Evolutionary conservation across 2,329 filamentous ascomycete genomes (phyloP).

Genomic region (Myriosclerotinia scirpicola): DNA sequence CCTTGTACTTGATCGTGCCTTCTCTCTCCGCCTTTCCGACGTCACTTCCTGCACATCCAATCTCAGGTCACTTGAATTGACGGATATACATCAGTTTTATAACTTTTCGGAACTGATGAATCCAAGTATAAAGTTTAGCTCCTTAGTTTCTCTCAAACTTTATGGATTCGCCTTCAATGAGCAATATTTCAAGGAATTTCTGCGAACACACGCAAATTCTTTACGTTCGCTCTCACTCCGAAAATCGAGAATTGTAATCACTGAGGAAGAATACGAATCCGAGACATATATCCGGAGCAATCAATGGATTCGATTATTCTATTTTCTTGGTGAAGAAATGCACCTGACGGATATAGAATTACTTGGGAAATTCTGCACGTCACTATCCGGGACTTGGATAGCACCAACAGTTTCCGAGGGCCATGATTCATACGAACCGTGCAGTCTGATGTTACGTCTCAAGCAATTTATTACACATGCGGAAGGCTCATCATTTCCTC

Average conservation of each 20-base stretch:
- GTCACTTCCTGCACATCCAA: not conserved
- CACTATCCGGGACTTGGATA: not conserved
- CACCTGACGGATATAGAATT: not conserved
- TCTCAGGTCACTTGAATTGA: not conserved
- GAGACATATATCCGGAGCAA: not conserved
- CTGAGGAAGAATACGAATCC: not conserved
- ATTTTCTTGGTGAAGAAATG: not conserved
- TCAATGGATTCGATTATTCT: constrained; percentile 12
- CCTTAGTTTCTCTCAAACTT: not conserved
- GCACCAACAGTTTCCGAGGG: not conserved
- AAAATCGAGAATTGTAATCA: not conserved
- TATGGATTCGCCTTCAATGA: not conserved
- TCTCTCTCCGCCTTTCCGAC: not conserved
- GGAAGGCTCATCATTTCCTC: not conserved
- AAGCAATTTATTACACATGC: not conserved
- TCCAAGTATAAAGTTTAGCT: not conserved
- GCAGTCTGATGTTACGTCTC: not conserved
- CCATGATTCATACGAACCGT: not conserved
- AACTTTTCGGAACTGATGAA: not conserved
- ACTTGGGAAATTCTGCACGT: not conserved
- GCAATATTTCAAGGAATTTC: not conserved
- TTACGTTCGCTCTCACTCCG: constrained; percentile 1
- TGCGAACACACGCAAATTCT: not conserved
- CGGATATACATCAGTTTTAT: too few species aligned
- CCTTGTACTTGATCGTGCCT: accelerated